Conservation (phyloP, 768 basidiomycete species). For the Tricholoma hemisulphureum region DNA sequence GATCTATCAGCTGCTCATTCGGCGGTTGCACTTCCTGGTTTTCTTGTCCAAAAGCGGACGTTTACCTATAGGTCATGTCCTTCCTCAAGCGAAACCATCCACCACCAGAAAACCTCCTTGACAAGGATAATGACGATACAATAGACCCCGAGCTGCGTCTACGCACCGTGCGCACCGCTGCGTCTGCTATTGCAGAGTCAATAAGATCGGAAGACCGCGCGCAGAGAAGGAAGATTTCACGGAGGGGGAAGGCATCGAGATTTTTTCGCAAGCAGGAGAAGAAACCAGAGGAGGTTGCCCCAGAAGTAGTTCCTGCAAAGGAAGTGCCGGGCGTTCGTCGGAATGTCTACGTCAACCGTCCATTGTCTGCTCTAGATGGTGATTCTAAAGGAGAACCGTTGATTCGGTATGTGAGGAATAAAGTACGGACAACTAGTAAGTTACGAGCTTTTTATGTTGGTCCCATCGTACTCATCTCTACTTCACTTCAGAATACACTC, state of each 20-base stretch:
- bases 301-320: slow-evolving; percentile 32
- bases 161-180: slow-evolving; percentile 90
- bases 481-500: slow-evolving; percentile 71
- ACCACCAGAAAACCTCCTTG: slow-evolving; percentile 41
- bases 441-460: slow-evolving; percentile 13
- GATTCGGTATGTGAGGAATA: slow-evolving; percentile 83
- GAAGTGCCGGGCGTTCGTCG: slow-evolving; percentile 55
- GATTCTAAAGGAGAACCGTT: slow-evolving; percentile 74
- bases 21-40: not conserved
- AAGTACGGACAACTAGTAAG: slow-evolving; percentile 91
- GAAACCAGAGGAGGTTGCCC: slow-evolving; percentile 35
- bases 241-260: slow-evolving; percentile 43
- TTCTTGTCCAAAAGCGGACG: slow-evolving; percentile 12
- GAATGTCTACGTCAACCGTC: slow-evolving; percentile 79
- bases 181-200: slow-evolving; percentile 85
- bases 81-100: slow-evolving; percentile 43
- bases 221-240: slow-evolving; percentile 51
- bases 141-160: slow-evolving; percentile 87
- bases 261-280: slow-evolving; percentile 61
- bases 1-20: slow-evolving; percentile 4
- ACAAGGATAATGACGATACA: slow-evolving; percentile 62
- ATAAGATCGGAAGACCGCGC: slow-evolving; percentile 74
- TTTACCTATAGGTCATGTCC: slow-evolving; percentile 25
- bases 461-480: not conserved
- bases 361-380: slow-evolving; percentile 62